These are phyloP conservation scores for Gossypium bickii DNA, from an alignment of 345 rosid species.

Conservation along the genomic window DNA sequence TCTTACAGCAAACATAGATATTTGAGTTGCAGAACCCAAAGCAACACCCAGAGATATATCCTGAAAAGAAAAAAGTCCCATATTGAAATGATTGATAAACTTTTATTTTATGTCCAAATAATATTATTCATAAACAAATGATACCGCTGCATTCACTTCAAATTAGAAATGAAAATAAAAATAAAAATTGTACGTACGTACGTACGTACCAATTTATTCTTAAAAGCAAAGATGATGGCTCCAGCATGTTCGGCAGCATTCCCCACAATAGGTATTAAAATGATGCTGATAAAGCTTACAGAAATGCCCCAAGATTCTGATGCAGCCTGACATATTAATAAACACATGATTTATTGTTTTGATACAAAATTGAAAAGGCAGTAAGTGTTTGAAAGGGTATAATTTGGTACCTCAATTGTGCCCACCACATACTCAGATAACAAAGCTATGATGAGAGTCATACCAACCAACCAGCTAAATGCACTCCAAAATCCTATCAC, in stretches of 20 bases:
- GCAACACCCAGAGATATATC: slow-evolving; percentile 88
- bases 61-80: slow-evolving; percentile 25
- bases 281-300: slow-evolving; percentile 77
- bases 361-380: not conserved
- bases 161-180: too few relatives aligned
- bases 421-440: slow-evolving; percentile 84
- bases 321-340: slow-evolving; percentile 46
- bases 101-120: not conserved
- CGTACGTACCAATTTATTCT: slow-evolving; percentile 73
- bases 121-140: too few relatives aligned
- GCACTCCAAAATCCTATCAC: slow-evolving; percentile 83
- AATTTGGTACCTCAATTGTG: slow-evolving; percentile 67
- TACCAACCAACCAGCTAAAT: slow-evolving; percentile 62
- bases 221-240: slow-evolving; percentile 77
- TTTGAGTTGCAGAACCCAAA: slow-evolving; percentile 89
- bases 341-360: too few relatives aligned
- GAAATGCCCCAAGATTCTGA: slow-evolving; percentile 90
- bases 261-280: slow-evolving; percentile 84
- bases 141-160: too few relatives aligned
- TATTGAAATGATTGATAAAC: not conserved
- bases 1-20: slow-evolving; percentile 86
- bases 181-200: not conserved
- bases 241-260: slow-evolving; percentile 99
- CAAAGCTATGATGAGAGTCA: slow-evolving; percentile 74
- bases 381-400: not conserved